phyloP scores from a whole-genome alignment of 495 filamentous ascomycete genomes.

The Glarea lozoyensis region DNA sequence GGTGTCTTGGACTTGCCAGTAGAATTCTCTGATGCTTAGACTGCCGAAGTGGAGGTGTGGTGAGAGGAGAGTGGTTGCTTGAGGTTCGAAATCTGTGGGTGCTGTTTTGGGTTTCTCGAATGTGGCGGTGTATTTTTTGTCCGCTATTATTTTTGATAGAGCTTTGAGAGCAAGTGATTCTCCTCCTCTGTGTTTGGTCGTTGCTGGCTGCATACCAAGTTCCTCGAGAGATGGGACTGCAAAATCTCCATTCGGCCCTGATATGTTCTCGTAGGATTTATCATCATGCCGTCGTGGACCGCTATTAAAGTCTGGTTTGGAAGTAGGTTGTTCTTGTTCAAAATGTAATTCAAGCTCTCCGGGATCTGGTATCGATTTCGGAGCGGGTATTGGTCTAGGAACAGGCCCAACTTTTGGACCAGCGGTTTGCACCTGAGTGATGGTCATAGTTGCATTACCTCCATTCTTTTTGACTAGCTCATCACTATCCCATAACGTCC shows the following conservation, averaged over 20 bases:
- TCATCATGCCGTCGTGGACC: constrained; percentile 35
- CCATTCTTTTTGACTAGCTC: constrained; percentile 51
- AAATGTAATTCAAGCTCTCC: constrained; percentile 48
- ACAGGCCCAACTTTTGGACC: constrained; percentile 40
- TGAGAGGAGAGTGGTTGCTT: too few species aligned
- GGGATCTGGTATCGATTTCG: constrained; percentile 47
- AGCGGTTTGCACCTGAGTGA: constrained; percentile 47
- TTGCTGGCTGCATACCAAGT: constrained; percentile 48
- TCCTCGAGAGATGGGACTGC: constrained; percentile 51
- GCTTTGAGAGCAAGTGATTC: constrained; percentile 47
- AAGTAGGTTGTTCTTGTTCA: constrained; percentile 35
- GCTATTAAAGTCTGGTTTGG: constrained; percentile 45
- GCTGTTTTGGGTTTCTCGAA: constrained; percentile 66
- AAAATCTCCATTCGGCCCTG: constrained; percentile 55
- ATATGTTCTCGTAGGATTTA: constrained; percentile 43
- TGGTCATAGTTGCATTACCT: constrained; percentile 62
- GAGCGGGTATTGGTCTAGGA: constrained; percentile 44
- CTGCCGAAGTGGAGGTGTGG: constrained; percentile 65
- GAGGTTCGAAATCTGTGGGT: constrained; percentile 57
- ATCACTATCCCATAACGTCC: constrained; percentile 61
- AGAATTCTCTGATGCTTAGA: constrained; percentile 54
- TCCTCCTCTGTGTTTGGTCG: constrained; percentile 52
- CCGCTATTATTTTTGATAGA: constrained; percentile 39
- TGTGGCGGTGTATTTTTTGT: constrained; percentile 54
- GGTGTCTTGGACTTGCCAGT: constrained; percentile 53